Conservation (phyloP, 176 grass and related monocot species). For the Elaeis guineensis region DNA sequence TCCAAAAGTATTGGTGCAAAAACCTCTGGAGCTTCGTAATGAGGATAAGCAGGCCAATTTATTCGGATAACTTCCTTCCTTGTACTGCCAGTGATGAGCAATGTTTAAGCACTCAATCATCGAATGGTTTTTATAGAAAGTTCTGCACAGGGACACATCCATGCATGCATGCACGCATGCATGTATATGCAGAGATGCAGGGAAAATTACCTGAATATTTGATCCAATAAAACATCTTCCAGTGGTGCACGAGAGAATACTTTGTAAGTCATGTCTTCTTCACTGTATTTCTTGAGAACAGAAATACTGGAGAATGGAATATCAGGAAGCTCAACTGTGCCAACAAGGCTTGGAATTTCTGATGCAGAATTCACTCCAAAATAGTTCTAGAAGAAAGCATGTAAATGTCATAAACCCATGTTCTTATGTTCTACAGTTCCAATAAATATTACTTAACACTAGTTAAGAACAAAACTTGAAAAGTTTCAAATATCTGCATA, state of each 20-base stretch:
- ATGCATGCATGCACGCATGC: too few species aligned
- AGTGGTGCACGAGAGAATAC: conserved; percentile 61
- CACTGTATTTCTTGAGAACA: conserved; percentile 56
- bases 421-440: neutral
- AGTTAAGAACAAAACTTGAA: too few species aligned
- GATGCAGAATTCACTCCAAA: conserved; percentile 57
- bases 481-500: too few species aligned
- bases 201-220: conserved; percentile 60
- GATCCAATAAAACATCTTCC: conserved; percentile 50
- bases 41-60: conserved; percentile 89
- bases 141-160: too few species aligned
- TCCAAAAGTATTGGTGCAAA: conserved; percentile 83
- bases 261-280: conserved; percentile 73
- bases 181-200: too few species aligned
- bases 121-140: too few species aligned
- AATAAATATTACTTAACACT: too few species aligned
- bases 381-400: conserved; percentile 41
- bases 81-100: conserved; percentile 24
- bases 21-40: conserved; percentile 67
- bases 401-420: neutral
- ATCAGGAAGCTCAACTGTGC: conserved; percentile 66
- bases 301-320: conserved; percentile 77
- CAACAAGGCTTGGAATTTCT: conserved; percentile 66
- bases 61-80: conserved; percentile 62
- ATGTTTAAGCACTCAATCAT: too few species aligned